Evolutionary conservation across 2,329 filamentous ascomycete species (phyloP), one percentile per base, ranked within the genome.

Genomic region (Botrytis cinerea): DNA sequence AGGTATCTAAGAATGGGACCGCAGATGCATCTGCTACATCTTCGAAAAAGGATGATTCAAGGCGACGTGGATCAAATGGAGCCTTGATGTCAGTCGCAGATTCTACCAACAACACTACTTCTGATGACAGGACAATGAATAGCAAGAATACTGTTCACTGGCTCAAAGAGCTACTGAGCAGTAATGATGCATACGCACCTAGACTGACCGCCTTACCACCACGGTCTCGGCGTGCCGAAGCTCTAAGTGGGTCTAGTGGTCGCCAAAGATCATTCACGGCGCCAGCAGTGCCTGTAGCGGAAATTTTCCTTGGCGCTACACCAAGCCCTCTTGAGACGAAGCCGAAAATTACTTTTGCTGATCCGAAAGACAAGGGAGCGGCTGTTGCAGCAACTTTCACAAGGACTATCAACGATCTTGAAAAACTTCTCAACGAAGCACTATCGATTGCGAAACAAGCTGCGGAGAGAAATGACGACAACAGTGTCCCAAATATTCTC

Each of bases 391-490:
- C 78, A 68, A 79, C 76, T 8, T 82, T 83, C 71, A 75, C 80
- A 20, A 80, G 76, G 54, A 81, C 81, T 20, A 82, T 83, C 63
- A 79, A 79, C 38, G 79, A 81, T 71, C 76, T 83, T 38, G 81
- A 82, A 74, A 74, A 75, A 57, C 77, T 83, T 20, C 77, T 83
- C 32, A 80, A 79, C 45, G 81, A 83, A 75, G 82, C 82, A 28
- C 75, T 83, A 4, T 69, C 76, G 35, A 80, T 84, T 74, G 82
- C 82, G 51, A 78, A 80, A 63, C 76, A 81, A 72, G 80, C 80
- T 67, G 76, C 80, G 16, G 79, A 80, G 60, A 79, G 67, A 40
- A 73, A 80, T 35, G 74, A 79, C 68, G 59, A 75, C 20, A 40
- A 32, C 32, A 75, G 75, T 48, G 70, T 75, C 20, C 77, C 78